Percentiles rank a stretch among this genome's conserved stretches.
These are phyloP conservation scores for Cladosporium austrohemisphaericum DNA, from an alignment of 2,329 filamentous ascomycete species.

Conservation along the genomic window DNA sequence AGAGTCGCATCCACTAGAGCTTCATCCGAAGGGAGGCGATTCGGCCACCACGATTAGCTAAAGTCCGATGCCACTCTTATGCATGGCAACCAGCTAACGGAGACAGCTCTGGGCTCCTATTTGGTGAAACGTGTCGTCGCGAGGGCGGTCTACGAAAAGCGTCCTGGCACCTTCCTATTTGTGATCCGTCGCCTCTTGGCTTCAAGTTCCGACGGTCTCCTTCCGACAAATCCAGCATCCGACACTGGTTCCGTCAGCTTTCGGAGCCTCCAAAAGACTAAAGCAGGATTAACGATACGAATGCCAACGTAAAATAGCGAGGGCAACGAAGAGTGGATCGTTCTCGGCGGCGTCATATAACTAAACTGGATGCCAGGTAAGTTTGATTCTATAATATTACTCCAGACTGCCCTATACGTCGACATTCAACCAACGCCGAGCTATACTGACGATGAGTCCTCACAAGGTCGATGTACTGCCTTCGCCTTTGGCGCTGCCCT, in stretches of 20 bases:
- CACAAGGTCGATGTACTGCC: constrained; percentile 22
- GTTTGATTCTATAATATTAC: too few species aligned
- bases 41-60: too few species aligned
- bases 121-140: too few species aligned
- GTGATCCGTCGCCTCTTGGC: background rate
- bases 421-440: too few species aligned
- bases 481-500: constrained; percentile 21
- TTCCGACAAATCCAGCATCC: too few species aligned
- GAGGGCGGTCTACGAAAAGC: background rate
- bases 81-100: too few species aligned
- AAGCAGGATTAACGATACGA: background rate
- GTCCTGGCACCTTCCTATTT: constrained; percentile 1
- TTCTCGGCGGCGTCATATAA: constrained; percentile 15
- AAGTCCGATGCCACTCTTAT: too few species aligned
- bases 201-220: background rate
- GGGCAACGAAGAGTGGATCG: constrained; percentile 8
- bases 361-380: constrained; percentile 1
- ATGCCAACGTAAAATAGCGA: constrained; percentile 1
- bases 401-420: too few species aligned
- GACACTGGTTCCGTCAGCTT: background rate
- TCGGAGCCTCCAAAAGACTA: background rate
- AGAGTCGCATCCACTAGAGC: too few species aligned
- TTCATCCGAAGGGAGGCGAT: too few species aligned
- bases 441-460: constrained; percentile 26
- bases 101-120: too few species aligned